Percentiles rank a stretch among this genome's conserved stretches.
These are phyloP conservation scores for Nicotiana sylvestris DNA, from an alignment of 257 asterid genomes.

Conservation along the genomic window DNA sequence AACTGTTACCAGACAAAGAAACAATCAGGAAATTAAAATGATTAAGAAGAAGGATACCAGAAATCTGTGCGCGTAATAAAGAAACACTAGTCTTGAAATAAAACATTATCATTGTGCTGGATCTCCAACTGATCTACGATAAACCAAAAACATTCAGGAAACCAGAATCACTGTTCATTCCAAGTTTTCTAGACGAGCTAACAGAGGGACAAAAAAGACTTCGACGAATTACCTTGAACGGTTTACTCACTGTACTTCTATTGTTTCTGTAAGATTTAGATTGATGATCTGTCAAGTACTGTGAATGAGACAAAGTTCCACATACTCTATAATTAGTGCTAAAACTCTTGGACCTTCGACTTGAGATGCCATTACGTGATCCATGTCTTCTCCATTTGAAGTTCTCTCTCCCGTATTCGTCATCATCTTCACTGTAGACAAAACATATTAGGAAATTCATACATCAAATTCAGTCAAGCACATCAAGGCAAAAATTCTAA, in stretches of 20 bases:
- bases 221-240: conserved; percentile 43
- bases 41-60: neutral
- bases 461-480: neutral
- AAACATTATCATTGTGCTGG: neutral
- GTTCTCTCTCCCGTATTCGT: conserved; percentile 50
- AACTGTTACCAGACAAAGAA: conserved; percentile 35
- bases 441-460: neutral
- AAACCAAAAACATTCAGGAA: neutral
- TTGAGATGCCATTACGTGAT: conserved; percentile 19
- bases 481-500: neutral
- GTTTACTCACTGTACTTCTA: conserved; percentile 32
- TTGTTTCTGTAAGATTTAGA: conserved; percentile 32
- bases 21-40: conserved; percentile 1
- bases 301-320: conserved; percentile 37
- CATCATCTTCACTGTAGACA: conserved; percentile 67
- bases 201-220: neutral
- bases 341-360: conserved; percentile 47
- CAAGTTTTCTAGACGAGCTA: neutral
- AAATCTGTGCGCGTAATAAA: neutral
- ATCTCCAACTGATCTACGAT: neutral
- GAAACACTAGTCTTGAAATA: neutral
- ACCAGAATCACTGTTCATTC: neutral
- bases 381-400: conserved; percentile 42
- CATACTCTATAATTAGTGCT: conserved; percentile 43
- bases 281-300: conserved; percentile 36